These are phyloP conservation scores for Ceratonia siliqua DNA, from an alignment of 306 rosid genomes.

Conservation along the genomic window DNA sequence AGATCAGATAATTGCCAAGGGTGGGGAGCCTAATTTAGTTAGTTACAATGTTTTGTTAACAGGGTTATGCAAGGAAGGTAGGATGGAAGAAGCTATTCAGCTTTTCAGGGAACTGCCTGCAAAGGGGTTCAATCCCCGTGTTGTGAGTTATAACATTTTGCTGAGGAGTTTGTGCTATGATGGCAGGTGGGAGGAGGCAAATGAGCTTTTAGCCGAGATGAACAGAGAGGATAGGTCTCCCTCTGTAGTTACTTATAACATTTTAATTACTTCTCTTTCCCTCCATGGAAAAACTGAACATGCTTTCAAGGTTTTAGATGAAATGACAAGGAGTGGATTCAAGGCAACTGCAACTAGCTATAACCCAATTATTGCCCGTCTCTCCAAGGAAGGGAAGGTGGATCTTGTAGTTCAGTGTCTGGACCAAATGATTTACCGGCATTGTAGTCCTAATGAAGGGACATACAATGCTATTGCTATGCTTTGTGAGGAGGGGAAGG, in stretches of 20 bases:
- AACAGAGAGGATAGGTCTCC: slow-evolving; percentile 59
- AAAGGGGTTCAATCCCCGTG: slow-evolving; percentile 75
- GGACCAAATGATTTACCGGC: slow-evolving; percentile 64
- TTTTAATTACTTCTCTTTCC: slow-evolving; percentile 75
- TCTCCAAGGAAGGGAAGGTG: slow-evolving; percentile 74
- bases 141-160: slow-evolving; percentile 85
- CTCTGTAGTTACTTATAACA: slow-evolving; percentile 73
- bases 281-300: slow-evolving; percentile 71
- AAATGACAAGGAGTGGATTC: slow-evolving; percentile 64
- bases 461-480: slow-evolving; percentile 75
- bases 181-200: slow-evolving; percentile 87
- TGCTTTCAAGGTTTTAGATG: slow-evolving; percentile 78
- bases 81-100: slow-evolving; percentile 76
- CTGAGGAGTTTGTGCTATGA: slow-evolving; percentile 69
- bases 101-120: slow-evolving; percentile 71
- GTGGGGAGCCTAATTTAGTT: slow-evolving; percentile 81
- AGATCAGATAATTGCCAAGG: slow-evolving; percentile 74
- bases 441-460: slow-evolving; percentile 69
- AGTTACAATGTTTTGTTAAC: slow-evolving; percentile 84
- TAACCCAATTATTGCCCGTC: slow-evolving; percentile 73
- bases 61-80: slow-evolving; percentile 88
- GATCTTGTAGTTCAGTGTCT: slow-evolving; percentile 66
- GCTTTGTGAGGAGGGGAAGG: slow-evolving; percentile 77
- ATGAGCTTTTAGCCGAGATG: slow-evolving; percentile 77
- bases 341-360: slow-evolving; percentile 76